A percentile compares a stretch with the other conserved stretches of the same genome.
Conservation (phyloP, 805 yeast genomes). For the Saccharomycopsis vini region DNA sequence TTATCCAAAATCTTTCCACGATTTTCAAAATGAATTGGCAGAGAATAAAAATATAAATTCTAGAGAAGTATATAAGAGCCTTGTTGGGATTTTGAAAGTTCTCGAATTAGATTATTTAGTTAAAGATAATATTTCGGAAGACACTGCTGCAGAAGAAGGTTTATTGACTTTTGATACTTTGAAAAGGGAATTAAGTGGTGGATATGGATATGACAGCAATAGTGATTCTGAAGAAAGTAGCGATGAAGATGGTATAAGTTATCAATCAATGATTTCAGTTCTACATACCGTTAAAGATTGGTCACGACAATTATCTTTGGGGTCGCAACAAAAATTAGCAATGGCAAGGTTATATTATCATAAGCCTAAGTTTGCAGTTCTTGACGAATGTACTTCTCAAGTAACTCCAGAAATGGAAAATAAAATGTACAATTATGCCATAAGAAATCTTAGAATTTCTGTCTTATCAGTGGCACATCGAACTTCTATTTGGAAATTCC, state of each 20-base stretch:
- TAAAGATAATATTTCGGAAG: conserved; percentile 28
- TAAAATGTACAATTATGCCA: conserved; percentile 76
- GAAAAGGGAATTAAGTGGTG: conserved; percentile 1
- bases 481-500: conserved; percentile 89
- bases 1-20: conserved; percentile 68
- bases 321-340: conserved; percentile 89
- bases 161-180: conserved; percentile 23
- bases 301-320: conserved; percentile 82
- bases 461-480: conserved; percentile 87
- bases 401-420: conserved; percentile 88
- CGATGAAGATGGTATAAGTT: conserved; percentile 7
- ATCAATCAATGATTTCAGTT: conserved; percentile 10
- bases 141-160: conserved; percentile 26
- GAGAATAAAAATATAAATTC: conserved; percentile 16
- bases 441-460: conserved; percentile 64
- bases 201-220: conserved; percentile 5
- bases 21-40: conserved; percentile 33
- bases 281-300: conserved; percentile 56
- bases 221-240: conserved; percentile 7
- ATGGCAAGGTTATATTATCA: conserved; percentile 90
- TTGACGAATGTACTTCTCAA: conserved; percentile 94
- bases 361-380: conserved; percentile 84
- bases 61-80: conserved; percentile 34
- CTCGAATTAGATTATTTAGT: conserved; percentile 54
- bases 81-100: conserved; percentile 44